Evolutionary conservation across 2,329 filamentous ascomycete genomes (phyloP).

Genomic region (Ramichloridium luteum): DNA sequence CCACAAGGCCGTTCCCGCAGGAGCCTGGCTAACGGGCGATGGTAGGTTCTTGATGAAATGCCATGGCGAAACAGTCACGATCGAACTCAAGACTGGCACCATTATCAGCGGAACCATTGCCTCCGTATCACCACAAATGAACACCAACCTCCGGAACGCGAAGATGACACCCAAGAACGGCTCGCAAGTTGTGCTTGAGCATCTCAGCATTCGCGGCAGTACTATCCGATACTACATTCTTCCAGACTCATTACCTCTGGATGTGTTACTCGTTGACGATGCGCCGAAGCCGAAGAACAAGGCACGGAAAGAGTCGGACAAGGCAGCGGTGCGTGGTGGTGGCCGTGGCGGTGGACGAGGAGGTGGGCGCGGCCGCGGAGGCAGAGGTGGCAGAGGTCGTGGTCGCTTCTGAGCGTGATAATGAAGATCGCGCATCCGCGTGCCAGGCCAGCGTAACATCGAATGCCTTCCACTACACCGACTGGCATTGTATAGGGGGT

Average conservation of each 20-base stretch:
- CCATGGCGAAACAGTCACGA: constrained; percentile 93
- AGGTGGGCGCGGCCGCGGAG: constrained; percentile 28
- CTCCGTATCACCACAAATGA: constrained; percentile 96
- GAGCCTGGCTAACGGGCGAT: constrained; percentile 23
- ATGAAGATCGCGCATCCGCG: not conserved
- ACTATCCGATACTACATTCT: constrained; percentile 96
- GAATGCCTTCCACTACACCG: not conserved
- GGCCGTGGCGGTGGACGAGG: constrained; percentile 38
- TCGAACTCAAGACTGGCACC: constrained; percentile 97
- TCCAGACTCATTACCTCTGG: constrained; percentile 85
- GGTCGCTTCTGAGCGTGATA: constrained; percentile 8
- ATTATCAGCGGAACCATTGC: constrained; percentile 95
- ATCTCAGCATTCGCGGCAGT: constrained; percentile 91
- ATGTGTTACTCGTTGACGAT: constrained; percentile 92
- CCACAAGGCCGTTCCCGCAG: constrained; percentile 28
- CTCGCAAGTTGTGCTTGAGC: constrained; percentile 77
- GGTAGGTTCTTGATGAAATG: constrained; percentile 97
- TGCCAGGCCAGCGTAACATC: not conserved
- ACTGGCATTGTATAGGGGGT: no score
- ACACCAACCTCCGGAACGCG: constrained; percentile 86
- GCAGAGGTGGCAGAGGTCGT: constrained; percentile 21
- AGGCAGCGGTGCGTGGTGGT: constrained; percentile 39
- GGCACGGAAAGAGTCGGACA: constrained; percentile 71
- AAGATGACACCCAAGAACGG: constrained; percentile 91
- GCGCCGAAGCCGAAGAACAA: constrained; percentile 99